Conservation (phyloP, 331 rosid species). For the Malus hybrid region DNA sequence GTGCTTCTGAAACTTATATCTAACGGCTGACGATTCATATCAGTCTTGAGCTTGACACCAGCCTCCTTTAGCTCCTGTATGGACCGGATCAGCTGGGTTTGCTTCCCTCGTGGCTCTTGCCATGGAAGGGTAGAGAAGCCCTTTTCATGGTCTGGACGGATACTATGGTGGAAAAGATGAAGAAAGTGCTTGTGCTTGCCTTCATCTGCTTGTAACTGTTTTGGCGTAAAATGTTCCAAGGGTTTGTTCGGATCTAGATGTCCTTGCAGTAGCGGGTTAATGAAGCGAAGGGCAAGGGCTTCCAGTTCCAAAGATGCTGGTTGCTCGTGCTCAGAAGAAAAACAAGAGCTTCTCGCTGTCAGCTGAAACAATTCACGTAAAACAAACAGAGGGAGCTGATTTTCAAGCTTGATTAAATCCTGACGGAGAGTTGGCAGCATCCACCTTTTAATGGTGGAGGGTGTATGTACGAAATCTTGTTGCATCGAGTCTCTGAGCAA, state of each 20-base stretch:
- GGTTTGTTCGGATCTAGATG: neutral
- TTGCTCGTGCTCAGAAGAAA: neutral
- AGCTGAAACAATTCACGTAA: slow-evolving; percentile 15
- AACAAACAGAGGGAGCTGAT: slow-evolving; percentile 36
- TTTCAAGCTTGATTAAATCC: slow-evolving; percentile 43
- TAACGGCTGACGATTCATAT: neutral
- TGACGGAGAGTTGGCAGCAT: slow-evolving; percentile 29
- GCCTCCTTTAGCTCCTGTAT: slow-evolving; percentile 16
- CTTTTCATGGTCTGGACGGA: slow-evolving; percentile 5
- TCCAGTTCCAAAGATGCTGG: slow-evolving; percentile 7
- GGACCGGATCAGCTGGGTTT: slow-evolving; percentile 15
- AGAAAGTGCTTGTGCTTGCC: slow-evolving; percentile 20
- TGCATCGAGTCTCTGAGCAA: neutral
- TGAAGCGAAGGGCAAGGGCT: slow-evolving; percentile 21
- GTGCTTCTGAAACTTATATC: slow-evolving; percentile 11
- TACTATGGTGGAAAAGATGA: slow-evolving; percentile 23
- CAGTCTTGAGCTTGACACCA: slow-evolving; percentile 24
- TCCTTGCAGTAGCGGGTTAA: slow-evolving; percentile 22
- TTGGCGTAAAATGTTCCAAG: neutral
- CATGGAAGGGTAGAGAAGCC: neutral
- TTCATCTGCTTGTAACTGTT: neutral
- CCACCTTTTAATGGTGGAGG: slow-evolving; percentile 24
- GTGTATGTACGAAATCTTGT: neutral
- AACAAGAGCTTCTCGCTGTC: neutral
- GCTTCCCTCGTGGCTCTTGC: neutral